phyloP scores from a whole-genome alignment of 257 asterid genomes.

The Schizonepeta tenuifolia region DNA sequence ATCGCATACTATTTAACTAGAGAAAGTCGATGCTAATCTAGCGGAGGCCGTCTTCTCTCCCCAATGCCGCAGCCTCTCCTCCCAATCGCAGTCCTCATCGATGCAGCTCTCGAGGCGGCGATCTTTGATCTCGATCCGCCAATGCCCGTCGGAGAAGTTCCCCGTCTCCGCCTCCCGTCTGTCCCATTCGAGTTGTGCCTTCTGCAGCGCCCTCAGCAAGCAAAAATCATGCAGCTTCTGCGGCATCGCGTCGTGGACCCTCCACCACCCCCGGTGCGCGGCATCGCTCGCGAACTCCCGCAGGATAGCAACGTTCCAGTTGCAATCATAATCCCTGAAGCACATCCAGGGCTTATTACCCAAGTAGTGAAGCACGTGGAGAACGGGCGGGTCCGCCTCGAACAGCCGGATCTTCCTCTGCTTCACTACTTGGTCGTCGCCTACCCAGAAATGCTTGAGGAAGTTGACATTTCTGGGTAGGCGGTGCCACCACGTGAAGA shows the following conservation, averaged over 20 bases:
- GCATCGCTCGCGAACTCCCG: constrained; percentile 77
- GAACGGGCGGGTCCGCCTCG: constrained; percentile 65
- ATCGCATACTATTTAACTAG: background rate
- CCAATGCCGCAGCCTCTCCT: background rate
- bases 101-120: background rate
- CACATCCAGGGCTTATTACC: constrained; percentile 90
- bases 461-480: constrained; percentile 70
- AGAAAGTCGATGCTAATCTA: background rate
- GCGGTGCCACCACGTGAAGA: constrained; percentile 91
- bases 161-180: background rate
- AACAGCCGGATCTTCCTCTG: constrained; percentile 52
- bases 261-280: constrained; percentile 85
- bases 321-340: constrained; percentile 33
- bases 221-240: constrained; percentile 52
- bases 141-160: background rate
- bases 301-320: constrained; percentile 70
- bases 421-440: constrained; percentile 59
- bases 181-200: background rate
- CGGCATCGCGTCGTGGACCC: constrained; percentile 20
- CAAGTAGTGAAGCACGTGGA: constrained; percentile 69
- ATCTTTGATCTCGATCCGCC: background rate
- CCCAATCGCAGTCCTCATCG: background rate
- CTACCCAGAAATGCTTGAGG: constrained; percentile 73
- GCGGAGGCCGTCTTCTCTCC: background rate
- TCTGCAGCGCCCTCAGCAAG: constrained; percentile 36